Conservation (phyloP, 1,284 basidiomycete species). For the Hemileia vastatrix region DNA sequence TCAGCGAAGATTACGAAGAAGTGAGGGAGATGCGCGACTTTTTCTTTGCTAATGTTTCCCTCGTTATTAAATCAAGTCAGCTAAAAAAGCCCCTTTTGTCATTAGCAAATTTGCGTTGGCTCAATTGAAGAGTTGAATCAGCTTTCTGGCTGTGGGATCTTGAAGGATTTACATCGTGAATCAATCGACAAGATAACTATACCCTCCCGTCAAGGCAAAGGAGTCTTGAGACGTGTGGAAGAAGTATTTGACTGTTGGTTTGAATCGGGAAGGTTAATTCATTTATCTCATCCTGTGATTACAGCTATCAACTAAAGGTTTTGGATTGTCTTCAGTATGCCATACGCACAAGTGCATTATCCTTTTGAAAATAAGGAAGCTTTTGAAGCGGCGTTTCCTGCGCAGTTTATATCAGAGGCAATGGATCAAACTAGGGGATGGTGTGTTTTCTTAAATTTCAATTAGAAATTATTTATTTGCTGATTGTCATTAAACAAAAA, state of each 20-base stretch:
- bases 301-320: constrained; percentile 2
- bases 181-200: constrained; percentile 94
- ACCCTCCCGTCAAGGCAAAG: constrained; percentile 83
- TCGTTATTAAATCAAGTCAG: background rate
- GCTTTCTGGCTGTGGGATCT: constrained; percentile 71
- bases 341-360: constrained; percentile 94
- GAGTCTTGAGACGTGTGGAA: constrained; percentile 72
- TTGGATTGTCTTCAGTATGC: constrained; percentile 61
- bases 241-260: constrained; percentile 99
- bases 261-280: constrained; percentile 80
- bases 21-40: constrained; percentile 46
- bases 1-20: constrained; percentile 84
- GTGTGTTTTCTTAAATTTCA: background rate
- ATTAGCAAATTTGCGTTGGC: constrained; percentile 70
- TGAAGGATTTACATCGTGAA: constrained; percentile 90
- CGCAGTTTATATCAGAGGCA: constrained; percentile 97
- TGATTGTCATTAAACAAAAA: constrained; percentile 60
- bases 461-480: constrained; percentile 2
- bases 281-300: background rate
- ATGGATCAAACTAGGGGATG: constrained; percentile 49
- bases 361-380: constrained; percentile 93
- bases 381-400: constrained; percentile 73
- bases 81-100: constrained; percentile 7
- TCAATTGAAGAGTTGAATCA: constrained; percentile 81
- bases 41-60: background rate